A percentile compares a stretch with the other conserved stretches of the same genome.
Evolutionary conservation across 192 early-diverging fungal species (phyloP).

Genomic region (Coemansia biformis): DNA sequence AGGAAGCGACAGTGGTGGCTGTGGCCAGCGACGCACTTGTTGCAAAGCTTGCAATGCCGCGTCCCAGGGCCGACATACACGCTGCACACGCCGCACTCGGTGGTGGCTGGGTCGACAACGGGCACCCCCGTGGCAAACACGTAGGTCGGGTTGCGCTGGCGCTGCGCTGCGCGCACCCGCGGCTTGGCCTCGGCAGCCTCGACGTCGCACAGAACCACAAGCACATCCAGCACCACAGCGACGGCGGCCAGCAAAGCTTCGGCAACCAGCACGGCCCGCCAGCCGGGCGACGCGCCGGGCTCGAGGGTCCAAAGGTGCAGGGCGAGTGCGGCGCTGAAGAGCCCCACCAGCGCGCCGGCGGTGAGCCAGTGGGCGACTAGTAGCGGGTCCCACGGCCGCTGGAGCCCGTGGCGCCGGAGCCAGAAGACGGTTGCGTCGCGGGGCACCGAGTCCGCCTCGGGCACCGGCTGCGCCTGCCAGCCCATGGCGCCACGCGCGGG

Average conservation of each 20-base stretch:
- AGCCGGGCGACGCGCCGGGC: conserved; percentile 3
- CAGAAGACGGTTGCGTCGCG: conserved; percentile 22
- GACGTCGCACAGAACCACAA: conserved; percentile 13
- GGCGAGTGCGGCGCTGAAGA: conserved; percentile 13
- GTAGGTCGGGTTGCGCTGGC: conserved; percentile 19
- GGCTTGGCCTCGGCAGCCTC: conserved; percentile 26
- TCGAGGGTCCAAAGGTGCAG: conserved; percentile 25
- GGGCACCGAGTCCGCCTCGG: conserved; percentile 23
- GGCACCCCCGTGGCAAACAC: conserved; percentile 27
- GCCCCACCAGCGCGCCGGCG: conserved; percentile 13
- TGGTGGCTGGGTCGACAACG: conserved; percentile 19
- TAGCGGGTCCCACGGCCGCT: conserved; percentile 24
- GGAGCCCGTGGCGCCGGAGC: conserved; percentile 30
- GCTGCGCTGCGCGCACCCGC: conserved; percentile 15
- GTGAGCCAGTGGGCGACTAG: conserved; percentile 43
- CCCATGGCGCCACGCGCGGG: too few species aligned
- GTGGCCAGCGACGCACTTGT: conserved; percentile 38
- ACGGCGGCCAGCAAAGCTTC: conserved; percentile 6
- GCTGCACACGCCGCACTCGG: conserved; percentile 40
- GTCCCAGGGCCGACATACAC: conserved; percentile 9
- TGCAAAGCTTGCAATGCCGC: conserved; percentile 52
- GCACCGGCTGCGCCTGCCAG: conserved; percentile 14
- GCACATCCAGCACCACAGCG: conserved; percentile 18
- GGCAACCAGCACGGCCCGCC: conserved; percentile 15
- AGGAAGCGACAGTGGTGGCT: conserved; percentile 43